Percentiles rank a stretch among this genome's conserved stretches.
These are phyloP conservation scores for Aspergillus sp. DNA, from an alignment of 2,329 filamentous ascomycete genomes.

Conservation along the genomic window DNA sequence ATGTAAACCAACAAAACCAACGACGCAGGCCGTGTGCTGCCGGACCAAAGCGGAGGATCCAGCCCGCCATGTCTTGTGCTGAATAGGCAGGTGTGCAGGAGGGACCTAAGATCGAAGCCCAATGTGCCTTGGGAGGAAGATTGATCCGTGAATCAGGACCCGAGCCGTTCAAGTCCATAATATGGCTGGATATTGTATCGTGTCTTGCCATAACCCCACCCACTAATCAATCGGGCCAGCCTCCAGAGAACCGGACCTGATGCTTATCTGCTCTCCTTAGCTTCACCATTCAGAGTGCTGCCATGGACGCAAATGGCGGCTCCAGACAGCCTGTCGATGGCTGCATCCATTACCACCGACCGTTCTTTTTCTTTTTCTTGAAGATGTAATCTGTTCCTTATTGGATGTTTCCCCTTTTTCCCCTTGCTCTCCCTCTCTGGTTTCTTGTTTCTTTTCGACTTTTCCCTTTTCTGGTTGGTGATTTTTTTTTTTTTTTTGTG, in stretches of 20 bases:
- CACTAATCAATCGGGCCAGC: not conserved
- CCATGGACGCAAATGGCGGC: not conserved
- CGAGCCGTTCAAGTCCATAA: not conserved
- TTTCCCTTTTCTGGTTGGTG: not conserved
- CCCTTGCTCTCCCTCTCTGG: not conserved
- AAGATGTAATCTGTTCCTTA: not conserved
- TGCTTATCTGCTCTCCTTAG: constrained; percentile 4
- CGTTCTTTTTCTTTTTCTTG: not conserved
- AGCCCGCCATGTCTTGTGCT: not conserved
- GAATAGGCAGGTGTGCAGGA: not conserved
- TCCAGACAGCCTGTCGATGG: constrained; percentile 1
- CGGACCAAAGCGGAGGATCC: not conserved
- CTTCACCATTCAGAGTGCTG: constrained; percentile 1
- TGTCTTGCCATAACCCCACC: not conserved
- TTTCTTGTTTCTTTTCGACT: not conserved
- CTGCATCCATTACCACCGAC: not conserved
- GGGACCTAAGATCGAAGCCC: not conserved
- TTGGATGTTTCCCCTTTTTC: not conserved
- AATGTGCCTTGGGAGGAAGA: not conserved
- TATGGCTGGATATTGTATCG: not conserved
- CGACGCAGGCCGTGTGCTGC: not conserved
- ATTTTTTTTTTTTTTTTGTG: not conserved
- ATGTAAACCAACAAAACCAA: too few relatives aligned
- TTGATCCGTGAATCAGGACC: not conserved
- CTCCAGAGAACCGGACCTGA: constrained; percentile 1